phyloP scores from a whole-genome alignment of 2,329 filamentous ascomycete species.

The Neofusicoccum kwambonambiense region DNA sequence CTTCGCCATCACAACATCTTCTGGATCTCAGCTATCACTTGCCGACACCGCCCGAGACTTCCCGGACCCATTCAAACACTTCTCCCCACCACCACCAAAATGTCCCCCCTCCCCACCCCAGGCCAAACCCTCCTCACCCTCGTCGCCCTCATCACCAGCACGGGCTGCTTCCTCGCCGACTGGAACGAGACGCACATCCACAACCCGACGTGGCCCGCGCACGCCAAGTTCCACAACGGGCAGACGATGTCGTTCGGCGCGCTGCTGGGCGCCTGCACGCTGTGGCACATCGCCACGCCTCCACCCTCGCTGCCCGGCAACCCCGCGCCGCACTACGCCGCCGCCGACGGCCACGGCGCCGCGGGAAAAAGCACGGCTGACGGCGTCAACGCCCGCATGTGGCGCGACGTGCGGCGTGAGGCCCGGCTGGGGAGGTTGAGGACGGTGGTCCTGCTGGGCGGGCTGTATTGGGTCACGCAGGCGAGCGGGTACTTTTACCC shows the following conservation, averaged over 20 bases:
- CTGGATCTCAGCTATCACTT: too few relatives aligned
- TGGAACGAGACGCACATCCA: slow-evolving; percentile 46
- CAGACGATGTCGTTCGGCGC: slow-evolving; percentile 53
- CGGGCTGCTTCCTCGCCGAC: slow-evolving; percentile 36
- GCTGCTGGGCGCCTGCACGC: slow-evolving; percentile 36
- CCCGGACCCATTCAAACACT: too few relatives aligned
- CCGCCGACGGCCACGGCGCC: background rate
- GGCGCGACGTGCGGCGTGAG: background rate
- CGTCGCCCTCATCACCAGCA: slow-evolving; percentile 30
- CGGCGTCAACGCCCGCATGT: slow-evolving; percentile 2
- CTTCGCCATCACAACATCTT: too few relatives aligned
- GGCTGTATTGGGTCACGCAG: slow-evolving; percentile 46
- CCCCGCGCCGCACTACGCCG: slow-evolving; percentile 18
- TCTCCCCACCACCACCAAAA: background rate
- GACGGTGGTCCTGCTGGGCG: slow-evolving; percentile 33
- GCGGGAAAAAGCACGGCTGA: background rate
- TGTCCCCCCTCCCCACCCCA: background rate
- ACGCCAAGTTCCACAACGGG: slow-evolving; percentile 54
- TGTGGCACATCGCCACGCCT: slow-evolving; percentile 33
- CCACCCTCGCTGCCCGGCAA: slow-evolving; percentile 18
- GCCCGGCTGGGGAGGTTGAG: slow-evolving; percentile 18
- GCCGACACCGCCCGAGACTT: too few relatives aligned
- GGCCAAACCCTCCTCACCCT: slow-evolving; percentile 33
- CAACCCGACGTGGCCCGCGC: slow-evolving; percentile 51
- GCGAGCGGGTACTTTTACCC: slow-evolving; percentile 49